These are phyloP conservation scores for Silybum marianum DNA, from an alignment of 129 eudicot species.

Conservation along the genomic window DNA sequence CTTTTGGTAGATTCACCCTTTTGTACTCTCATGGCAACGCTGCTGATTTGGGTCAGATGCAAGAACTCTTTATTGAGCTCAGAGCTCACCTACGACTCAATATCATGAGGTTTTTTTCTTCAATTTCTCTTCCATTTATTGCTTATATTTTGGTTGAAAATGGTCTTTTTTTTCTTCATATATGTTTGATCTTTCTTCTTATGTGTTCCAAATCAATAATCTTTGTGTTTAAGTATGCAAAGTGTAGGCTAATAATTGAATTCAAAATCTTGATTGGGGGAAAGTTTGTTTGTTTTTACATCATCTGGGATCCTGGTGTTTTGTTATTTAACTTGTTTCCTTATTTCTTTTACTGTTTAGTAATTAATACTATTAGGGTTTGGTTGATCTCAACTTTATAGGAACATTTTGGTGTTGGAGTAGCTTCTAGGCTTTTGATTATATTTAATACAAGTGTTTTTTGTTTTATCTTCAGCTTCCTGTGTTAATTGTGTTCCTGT, in stretches of 20 bases:
- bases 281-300: not conserved
- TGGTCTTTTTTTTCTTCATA: constrained; percentile 4
- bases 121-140: not conserved
- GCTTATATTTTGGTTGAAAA: not conserved
- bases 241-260: not conserved
- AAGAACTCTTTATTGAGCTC: constrained; percentile 87
- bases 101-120: constrained; percentile 67
- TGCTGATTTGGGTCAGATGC: constrained; percentile 99
- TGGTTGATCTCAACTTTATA: not conserved
- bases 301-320: not conserved
- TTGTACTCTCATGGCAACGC: constrained; percentile 98
- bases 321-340: not conserved
- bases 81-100: constrained; percentile 93
- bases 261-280: not conserved
- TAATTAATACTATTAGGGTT: constrained; percentile 12
- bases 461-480: not conserved
- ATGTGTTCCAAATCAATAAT: not conserved
- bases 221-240: not conserved
- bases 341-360: not conserved
- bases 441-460: constrained; percentile 1
- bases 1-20: constrained; percentile 72
- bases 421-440: constrained; percentile 10
- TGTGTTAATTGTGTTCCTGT: not conserved
- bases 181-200: constrained; percentile 10
- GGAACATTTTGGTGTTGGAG: constrained; percentile 13